Base-by-base conservation (phyloP, 2,329 filamentous ascomycete species). In the Cladorrhinum sp. region DNA sequence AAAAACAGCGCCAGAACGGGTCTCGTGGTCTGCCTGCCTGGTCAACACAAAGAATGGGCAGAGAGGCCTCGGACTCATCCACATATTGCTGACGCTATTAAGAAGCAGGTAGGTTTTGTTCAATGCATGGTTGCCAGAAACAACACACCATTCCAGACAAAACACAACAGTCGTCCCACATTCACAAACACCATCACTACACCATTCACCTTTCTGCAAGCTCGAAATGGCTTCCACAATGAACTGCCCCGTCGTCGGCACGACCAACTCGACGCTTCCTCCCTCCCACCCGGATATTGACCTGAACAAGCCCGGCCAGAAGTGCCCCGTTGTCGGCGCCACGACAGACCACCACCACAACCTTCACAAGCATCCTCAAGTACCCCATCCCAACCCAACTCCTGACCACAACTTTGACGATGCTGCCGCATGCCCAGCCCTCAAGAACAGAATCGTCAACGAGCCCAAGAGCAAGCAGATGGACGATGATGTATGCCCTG, bases 401-500 rank as follows among this genome's bases (percentile, higher is more conserved):
- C n/a, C 48, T 23, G 67, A 63, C 59, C 68, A 66, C 60, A 68
- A 69, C 13, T 61, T 71, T 7, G 64, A 64, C 41, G 75, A 77
- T 58, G 76, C 76, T 16, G 71, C 71, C 53, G 72, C 71, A 54
- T 78, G 76, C 66, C 76, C 76, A 12, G 75, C 68, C 23, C 65
- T 78, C 32, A 66, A 45, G 10, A 66, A 64, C 65, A 66, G 58
- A 61, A 64, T 76, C 48, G 70, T 75, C 57, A 68, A 70, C 65
- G 73, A 77, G 65, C 63, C 71, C 50, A 72, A 77, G 73, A 71
- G 69, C 63, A 68, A 71, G 63, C 70, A 72, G 61, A 75, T 78
- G 74, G 76, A 78, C 65, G 76, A 77, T 67, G 64, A 72, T 48
- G 71, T 78, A 18, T 78, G 76, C 59, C 76, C 76, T 59, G 75